These are phyloP conservation scores for Penicillium crustosum DNA, from an alignment of 2,329 filamentous ascomycete genomes.

Conservation along the genomic window DNA sequence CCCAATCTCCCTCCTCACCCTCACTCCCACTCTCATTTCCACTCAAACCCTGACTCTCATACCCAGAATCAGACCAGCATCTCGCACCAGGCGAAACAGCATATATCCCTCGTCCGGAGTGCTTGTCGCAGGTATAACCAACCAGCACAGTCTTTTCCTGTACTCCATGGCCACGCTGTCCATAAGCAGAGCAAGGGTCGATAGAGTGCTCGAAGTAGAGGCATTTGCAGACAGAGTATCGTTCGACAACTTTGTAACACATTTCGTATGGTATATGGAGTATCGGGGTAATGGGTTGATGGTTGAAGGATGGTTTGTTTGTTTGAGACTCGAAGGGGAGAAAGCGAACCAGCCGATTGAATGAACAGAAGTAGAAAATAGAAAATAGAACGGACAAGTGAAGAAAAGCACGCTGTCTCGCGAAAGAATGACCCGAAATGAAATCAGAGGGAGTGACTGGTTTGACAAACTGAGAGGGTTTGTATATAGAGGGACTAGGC, in stretches of 20 bases:
- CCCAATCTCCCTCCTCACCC: not conserved
- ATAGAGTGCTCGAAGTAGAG: slow-evolving; percentile 85
- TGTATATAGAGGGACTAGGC: not conserved
- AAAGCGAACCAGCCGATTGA: not conserved
- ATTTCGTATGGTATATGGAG: slow-evolving; percentile 48
- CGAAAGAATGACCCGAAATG: not conserved
- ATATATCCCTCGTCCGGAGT: slow-evolving; percentile 37
- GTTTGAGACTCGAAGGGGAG: not conserved
- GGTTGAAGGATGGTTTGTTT: not conserved
- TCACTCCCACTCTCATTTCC: slow-evolving; percentile 17
- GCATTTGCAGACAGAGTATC: slow-evolving; percentile 83
- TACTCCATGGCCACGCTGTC: slow-evolving; percentile 68
- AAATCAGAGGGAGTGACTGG: not conserved
- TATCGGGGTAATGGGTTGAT: too few relatives aligned
- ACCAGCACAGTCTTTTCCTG: slow-evolving; percentile 77
- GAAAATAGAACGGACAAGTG: not conserved
- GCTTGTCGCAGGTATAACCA: slow-evolving; percentile 71
- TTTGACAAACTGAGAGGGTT: not conserved
- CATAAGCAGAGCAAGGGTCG: slow-evolving; percentile 76
- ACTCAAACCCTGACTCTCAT: slow-evolving; percentile 16
- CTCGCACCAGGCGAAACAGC: slow-evolving; percentile 8
- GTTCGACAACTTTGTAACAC: slow-evolving; percentile 85
- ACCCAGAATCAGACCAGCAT: slow-evolving; percentile 27
- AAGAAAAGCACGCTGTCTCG: not conserved
- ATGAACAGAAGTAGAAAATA: not conserved